phyloP scores from a whole-genome alignment of 345 rosid genomes.

The Ceriops decandra region DNA sequence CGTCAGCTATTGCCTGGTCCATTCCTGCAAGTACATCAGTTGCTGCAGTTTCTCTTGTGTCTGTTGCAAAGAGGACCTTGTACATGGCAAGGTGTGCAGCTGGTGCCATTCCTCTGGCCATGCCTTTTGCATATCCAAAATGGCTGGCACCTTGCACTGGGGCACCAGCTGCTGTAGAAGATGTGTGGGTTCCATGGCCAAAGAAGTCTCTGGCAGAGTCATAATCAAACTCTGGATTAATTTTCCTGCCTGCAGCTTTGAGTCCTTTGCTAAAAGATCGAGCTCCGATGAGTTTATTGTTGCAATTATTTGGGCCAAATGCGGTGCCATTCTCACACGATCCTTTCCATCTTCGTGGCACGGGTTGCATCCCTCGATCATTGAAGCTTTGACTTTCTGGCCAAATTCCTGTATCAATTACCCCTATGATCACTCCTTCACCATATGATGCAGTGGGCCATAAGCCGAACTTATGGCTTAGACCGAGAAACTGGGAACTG shows the following conservation, averaged over 20 bases:
- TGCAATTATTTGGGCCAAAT: constrained; percentile 12
- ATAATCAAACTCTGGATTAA: constrained; percentile 16
- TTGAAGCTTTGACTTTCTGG: constrained; percentile 19
- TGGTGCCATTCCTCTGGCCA: constrained; percentile 24
- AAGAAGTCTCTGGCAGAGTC: constrained; percentile 17
- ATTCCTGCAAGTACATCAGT: constrained; percentile 61
- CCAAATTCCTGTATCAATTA: constrained; percentile 25
- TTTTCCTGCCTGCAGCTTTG: constrained; percentile 27
- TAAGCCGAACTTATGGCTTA: constrained; percentile 5
- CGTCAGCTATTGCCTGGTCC: constrained; percentile 66
- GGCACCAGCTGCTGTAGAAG: constrained; percentile 24
- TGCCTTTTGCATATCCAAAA: constrained; percentile 26
- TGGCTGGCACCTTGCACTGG: constrained; percentile 18
- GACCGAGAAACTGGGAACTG: constrained; percentile 40
- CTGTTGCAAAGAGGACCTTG: constrained; percentile 18
- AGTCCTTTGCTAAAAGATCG: constrained; percentile 24
- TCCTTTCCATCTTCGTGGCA: constrained; percentile 23
- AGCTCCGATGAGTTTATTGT: constrained; percentile 24
- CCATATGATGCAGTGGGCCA: constrained; percentile 11
- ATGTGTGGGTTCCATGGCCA: constrained; percentile 24
- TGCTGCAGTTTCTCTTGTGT: constrained; percentile 25
- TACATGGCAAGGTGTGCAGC: constrained; percentile 26
- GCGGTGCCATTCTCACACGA: constrained; percentile 18
- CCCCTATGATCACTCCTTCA: constrained; percentile 17
- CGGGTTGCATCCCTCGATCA: constrained; percentile 14